A percentile compares a stretch with the other conserved stretches of the same genome.
Conservation (phyloP, 1,139 yeast genomes). For the Suzukiozyma palmioleophila region DNA sequence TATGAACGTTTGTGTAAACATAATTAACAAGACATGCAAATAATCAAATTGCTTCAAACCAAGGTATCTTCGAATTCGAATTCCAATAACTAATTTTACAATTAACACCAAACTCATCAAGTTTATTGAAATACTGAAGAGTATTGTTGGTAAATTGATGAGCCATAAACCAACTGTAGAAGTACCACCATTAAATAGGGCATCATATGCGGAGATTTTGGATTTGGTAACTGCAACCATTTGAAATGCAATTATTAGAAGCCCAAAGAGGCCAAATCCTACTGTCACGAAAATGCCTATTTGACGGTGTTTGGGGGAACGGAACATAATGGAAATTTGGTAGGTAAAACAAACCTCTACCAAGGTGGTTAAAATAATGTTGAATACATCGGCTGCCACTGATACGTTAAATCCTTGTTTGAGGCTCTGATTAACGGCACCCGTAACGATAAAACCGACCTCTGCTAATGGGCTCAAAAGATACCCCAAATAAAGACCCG, state of each 20-base stretch:
- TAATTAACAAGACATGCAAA: slow-evolving; percentile 72
- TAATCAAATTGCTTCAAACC: slow-evolving; percentile 83
- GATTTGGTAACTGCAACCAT: slow-evolving; percentile 28
- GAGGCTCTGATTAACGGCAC: slow-evolving; percentile 23
- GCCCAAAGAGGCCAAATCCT: slow-evolving; percentile 39
- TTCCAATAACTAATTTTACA: slow-evolving; percentile 60
- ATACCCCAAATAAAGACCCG: slow-evolving; percentile 53
- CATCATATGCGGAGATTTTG: slow-evolving; percentile 12
- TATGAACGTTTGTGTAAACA: slow-evolving; percentile 78
- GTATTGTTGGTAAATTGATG: slow-evolving; percentile 49
- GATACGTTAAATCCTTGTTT: slow-evolving; percentile 30
- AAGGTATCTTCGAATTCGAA: slow-evolving; percentile 63
- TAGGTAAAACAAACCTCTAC: slow-evolving; percentile 64
- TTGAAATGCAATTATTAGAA: slow-evolving; percentile 51
- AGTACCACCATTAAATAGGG: slow-evolving; percentile 8
- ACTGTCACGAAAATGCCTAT: slow-evolving; percentile 38
- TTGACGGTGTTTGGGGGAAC: slow-evolving; percentile 41
- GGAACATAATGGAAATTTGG: slow-evolving; percentile 69
- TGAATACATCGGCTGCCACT: slow-evolving; percentile 57
- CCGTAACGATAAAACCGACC: slow-evolving; percentile 48
- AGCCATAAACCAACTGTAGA: slow-evolving; percentile 21
- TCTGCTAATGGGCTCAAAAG: slow-evolving; percentile 50
- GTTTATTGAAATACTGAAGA: slow-evolving; percentile 67
- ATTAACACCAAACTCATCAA: slow-evolving; percentile 57
- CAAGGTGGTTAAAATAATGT: slow-evolving; percentile 52